A percentile compares a stretch with the other conserved stretches of the same genome.
Conservation (phyloP, 371 early-diverging fungal species). For the Mortierella sp. region DNA sequence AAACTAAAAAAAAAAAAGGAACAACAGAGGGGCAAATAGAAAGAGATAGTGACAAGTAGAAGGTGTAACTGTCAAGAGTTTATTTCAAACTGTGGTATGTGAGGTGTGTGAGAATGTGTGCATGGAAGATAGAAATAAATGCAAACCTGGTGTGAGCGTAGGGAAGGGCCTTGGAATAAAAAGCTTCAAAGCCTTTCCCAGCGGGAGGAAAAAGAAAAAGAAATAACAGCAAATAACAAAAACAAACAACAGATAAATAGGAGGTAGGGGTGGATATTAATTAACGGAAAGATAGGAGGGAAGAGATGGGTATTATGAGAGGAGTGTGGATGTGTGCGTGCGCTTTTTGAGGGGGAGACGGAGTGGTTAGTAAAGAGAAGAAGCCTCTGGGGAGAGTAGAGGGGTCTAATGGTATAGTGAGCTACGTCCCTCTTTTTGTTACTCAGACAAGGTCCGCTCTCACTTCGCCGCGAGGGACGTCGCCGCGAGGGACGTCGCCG, state of each 20-base stretch:
- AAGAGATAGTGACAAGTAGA: too few relatives aligned
- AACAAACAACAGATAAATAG: background rate
- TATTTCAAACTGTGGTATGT: background rate
- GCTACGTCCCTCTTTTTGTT: background rate
- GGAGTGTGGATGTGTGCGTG: background rate
- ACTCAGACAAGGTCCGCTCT: conserved; percentile 26
- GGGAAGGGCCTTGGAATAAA: background rate
- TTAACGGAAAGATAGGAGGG: background rate
- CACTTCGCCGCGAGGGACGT: conserved; percentile 31
- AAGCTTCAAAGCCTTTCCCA: background rate
- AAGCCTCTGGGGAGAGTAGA: background rate
- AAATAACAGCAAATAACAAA: background rate
- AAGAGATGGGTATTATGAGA: background rate
- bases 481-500: conserved; percentile 34
- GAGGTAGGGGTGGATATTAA: background rate
- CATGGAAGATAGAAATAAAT: background rate
- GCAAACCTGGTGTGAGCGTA: background rate
- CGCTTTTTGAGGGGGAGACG: background rate
- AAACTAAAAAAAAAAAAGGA: too few relatives aligned
- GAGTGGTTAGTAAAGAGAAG: background rate
- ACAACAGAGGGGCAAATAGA: too few relatives aligned
- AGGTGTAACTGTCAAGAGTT: background rate
- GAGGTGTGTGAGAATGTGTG: background rate
- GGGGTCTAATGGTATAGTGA: background rate
- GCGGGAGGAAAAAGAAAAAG: background rate